Evolutionary conservation across 2,329 filamentous ascomycete genomes (phyloP), one percentile per base, ranked within the genome.

Genomic region (Cytospora leucostoma): DNA sequence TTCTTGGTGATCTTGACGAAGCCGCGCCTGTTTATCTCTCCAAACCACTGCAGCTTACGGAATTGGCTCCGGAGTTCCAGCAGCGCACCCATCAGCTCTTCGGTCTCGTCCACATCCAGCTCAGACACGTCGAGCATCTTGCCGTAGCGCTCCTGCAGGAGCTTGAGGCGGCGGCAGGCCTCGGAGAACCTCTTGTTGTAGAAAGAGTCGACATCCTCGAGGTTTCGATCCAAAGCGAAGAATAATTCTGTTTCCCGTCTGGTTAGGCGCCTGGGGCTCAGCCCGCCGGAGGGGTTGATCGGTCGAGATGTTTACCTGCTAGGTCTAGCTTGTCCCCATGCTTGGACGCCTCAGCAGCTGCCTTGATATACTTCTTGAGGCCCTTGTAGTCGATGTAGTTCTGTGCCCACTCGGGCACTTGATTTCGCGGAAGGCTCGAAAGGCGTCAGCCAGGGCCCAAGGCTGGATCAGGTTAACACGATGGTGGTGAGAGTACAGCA

Each of bases 1-100:
- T 99, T 99, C 81, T 99, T 99, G 58, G 95, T 97, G 75, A 99
- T 99, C 79, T 99, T 99, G 75, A 96, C 87, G 72, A 99, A 99
- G 2, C 95, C 95, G 67, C 92, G 85, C 59, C 93, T 87, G 75
- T 99, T 99, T 71, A 98, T 94, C 77, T 98, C 94, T 56, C 93
- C 94, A 74, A 98, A 99, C 93, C 93, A 98, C 75, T 96, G 91
- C 59, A 99, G 81, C 71, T 98, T 98, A 65, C 95, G 86, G 68
- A 98, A 78, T 73, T 96, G 91, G 59, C 88, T 89, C 63, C 95
- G 87, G 65, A 98, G 82, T 76, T 99, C 95, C 37, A 98, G 84
- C 57, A 99, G 80, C 40, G 93, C 93, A 40, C 90, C 92, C 80
- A 96, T 90, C 54, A 98, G 82, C 76, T 99, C 95, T 75, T 97